Evolutionary conservation across 805 yeast genomes (phyloP), one percentile per base, ranked within the genome.

Genomic region (Candida alai): DNA sequence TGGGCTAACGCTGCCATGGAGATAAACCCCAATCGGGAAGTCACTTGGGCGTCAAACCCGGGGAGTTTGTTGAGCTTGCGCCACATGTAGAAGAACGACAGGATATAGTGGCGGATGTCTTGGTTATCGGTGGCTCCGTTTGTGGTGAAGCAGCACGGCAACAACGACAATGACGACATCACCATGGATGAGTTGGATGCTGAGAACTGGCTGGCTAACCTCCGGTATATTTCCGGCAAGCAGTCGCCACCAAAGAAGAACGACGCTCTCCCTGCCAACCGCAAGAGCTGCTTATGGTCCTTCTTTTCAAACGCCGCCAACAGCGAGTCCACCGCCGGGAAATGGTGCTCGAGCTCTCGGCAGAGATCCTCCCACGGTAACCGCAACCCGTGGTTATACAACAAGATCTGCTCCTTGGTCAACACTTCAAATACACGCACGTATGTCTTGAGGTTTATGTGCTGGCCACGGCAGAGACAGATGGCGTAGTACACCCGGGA

Each of bases 51-150:
- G 44, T 85, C 95, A 21, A 76, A 60, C 12, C 74, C 66, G 24
- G 69, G 51, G 44, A 67, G 54, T 39, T 67, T 58, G 45, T 71
- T 58, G 26, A 76, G 57, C 40, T 78, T 65, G 2, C 73, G 52
- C 95, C 96, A 87, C 28, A 84, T 58, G 40, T 84, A 78, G 44
- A 85, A 84, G 6, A 86, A 51, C 2, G 85, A 59, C 0, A 89
- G 79, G 19, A 85, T 52, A 44, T 80, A 78, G 41, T 77, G 72
- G 19, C 75, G 62, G 3, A 75, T 70, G 39, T 70, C 75, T 6
- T 54, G 39, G 4, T 46, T 41, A 28, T 53, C 50, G 2, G 56
- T 44, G 9, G 43, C 44, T 6, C 70, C 65, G 9, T 43, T 49
- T 3, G 43, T 37, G 11, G 56, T 51, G 34, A 71, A 65, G 2